phyloP scores from a whole-genome alignment of 2,329 filamentous ascomycete genomes.

The Aureobasidium subglaciale region DNA sequence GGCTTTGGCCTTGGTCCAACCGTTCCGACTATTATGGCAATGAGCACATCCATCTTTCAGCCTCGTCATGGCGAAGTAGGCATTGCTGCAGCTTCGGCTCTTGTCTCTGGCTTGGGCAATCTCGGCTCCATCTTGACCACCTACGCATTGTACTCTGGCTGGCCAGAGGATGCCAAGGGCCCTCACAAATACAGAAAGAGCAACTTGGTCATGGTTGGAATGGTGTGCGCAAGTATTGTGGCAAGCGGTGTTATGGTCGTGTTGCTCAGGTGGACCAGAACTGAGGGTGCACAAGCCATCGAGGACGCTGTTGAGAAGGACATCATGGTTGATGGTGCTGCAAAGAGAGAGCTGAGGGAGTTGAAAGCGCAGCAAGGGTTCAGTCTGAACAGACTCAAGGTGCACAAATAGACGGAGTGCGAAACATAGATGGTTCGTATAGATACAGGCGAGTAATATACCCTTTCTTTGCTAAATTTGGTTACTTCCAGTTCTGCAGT shows the following conservation, averaged over 20 bases:
- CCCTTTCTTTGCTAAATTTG: too few species aligned
- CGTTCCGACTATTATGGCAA: conserved; percentile 89
- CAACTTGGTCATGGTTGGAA: conserved; percentile 83
- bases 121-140: conserved; percentile 80
- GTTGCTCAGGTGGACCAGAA: conserved; percentile 43
- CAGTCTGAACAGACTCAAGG: conserved; percentile 1
- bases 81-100: conserved; percentile 74
- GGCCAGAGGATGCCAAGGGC: conserved; percentile 60
- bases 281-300: conserved; percentile 24
- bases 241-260: conserved; percentile 63
- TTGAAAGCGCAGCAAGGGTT: background rate
- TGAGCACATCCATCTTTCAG: conserved; percentile 88
- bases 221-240: conserved; percentile 68
- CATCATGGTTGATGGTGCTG: conserved; percentile 33
- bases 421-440: background rate
- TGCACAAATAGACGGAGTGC: background rate
- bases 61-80: conserved; percentile 82
- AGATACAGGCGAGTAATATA: too few species aligned
- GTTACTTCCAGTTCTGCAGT: too few species aligned
- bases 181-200: conserved; percentile 72
- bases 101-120: conserved; percentile 83
- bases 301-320: conserved; percentile 17
- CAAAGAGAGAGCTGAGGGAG: conserved; percentile 28
- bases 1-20: conserved; percentile 87
- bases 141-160: conserved; percentile 82